Conservation (phyloP, 1,139 yeast genomes). For the Zygotorulaspora mrakii region DNA sequence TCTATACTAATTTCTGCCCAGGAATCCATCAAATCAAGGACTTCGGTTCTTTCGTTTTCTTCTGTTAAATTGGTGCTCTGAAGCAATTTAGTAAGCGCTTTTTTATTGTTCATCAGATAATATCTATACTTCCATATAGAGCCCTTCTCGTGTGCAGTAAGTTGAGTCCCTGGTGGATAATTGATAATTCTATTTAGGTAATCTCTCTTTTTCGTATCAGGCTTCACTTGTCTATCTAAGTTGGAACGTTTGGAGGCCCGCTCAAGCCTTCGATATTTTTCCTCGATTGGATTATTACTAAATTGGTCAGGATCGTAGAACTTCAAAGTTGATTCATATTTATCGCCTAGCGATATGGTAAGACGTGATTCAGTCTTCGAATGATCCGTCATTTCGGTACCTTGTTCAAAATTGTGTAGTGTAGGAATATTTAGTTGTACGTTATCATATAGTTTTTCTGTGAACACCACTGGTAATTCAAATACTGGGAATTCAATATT, state of each 20-base stretch:
- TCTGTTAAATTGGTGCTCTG: slow-evolving; percentile 89
- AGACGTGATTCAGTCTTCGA: slow-evolving; percentile 27
- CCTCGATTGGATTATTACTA: slow-evolving; percentile 76
- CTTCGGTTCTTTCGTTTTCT: slow-evolving; percentile 73
- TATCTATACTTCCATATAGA: slow-evolving; percentile 89
- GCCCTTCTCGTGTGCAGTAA: slow-evolving; percentile 80
- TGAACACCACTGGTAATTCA: slow-evolving; percentile 76
- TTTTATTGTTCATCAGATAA: slow-evolving; percentile 70
- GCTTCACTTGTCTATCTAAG: slow-evolving; percentile 80
- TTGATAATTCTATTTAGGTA: slow-evolving; percentile 63
- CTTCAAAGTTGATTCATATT: slow-evolving; percentile 42
- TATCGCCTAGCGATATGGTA: slow-evolving; percentile 34
- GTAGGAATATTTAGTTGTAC: slow-evolving; percentile 40
- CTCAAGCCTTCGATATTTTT: slow-evolving; percentile 77
- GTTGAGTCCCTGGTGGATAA: slow-evolving; percentile 79
- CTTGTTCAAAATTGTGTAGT: slow-evolving; percentile 28
- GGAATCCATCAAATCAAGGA: slow-evolving; percentile 53
- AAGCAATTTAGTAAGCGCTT: slow-evolving; percentile 77
- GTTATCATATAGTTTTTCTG: slow-evolving; percentile 46
- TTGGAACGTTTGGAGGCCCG: slow-evolving; percentile 69
- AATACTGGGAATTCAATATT: slow-evolving; percentile 71
- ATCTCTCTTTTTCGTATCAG: slow-evolving; percentile 79
- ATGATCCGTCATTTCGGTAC: slow-evolving; percentile 32
- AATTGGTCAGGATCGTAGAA: slow-evolving; percentile 65
- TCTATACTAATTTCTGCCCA: slow-evolving; percentile 86